Base-by-base conservation (phyloP, 345 rosid species). In the Erysimum cheiranthoides region DNA sequence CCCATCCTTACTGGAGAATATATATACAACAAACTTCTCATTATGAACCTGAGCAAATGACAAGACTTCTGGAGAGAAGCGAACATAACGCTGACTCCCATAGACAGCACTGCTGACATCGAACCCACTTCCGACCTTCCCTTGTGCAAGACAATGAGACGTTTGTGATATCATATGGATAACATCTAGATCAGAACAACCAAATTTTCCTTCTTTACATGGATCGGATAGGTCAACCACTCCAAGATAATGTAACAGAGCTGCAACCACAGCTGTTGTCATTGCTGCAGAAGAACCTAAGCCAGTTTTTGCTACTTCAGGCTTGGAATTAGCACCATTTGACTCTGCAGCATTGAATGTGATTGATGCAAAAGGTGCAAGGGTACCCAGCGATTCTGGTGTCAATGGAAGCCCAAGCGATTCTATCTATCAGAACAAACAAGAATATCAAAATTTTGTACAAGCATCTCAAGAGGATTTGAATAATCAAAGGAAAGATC, bases 251-350 rank as follows among this genome's bases (percentile, higher is more conserved):
- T 92, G 96, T 70, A 95, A 91, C 66, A 95, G 80, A 60, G 96
- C 89, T 82, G 98, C 93, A 73, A 88, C 94, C 28, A 89, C 93
- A 31, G 99, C 99, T 62, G 97, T 84, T 47, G 98, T 92, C 99
- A 92, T 92, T 54, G 99, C 98, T 71, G 99, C 99, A 56, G 97
- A 95, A 68, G 99, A 95, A 61, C 99, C 99, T 78, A 95, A 82
- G 46, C 99, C 99, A 74, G 99, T 95, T 84, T 95, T 92, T 56
- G 99, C 98, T 76, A 95, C 97, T 85, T 95, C 99, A 65, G 98
- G 97, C 82, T 85, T 95, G 83, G 85, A 83, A 60, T 78, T 85
- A 78, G 71, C 85, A 57, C 88, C 91, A 68, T 71, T 82, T 76
- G 85, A 79, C 49, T 86, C 89, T 67, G 76, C 89, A 30, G 86